Evolutionary conservation across 139 green algal species (phyloP).

Genomic region (Gonium pectorale): DNA sequence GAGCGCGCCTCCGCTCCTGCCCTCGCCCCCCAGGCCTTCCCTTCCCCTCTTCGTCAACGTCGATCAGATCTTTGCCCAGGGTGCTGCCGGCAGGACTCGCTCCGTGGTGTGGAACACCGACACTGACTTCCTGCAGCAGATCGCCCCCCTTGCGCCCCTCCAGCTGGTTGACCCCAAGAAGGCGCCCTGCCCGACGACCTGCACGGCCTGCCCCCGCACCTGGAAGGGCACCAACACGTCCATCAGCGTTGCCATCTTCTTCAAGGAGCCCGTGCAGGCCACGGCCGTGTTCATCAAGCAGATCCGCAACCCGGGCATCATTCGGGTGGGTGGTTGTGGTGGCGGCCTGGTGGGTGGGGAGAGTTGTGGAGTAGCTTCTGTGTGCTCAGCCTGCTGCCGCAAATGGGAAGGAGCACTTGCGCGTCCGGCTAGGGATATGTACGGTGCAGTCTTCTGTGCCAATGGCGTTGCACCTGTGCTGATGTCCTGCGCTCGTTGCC

Average conservation of each 20-base stretch:
- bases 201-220: background rate
- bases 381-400: background rate
- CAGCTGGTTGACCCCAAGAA: slow-evolving; percentile 16
- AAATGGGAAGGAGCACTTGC: background rate
- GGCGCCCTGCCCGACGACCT: background rate
- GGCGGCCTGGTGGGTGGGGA: too few species aligned
- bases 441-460: background rate
- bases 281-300: background rate
- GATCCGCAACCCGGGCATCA: background rate
- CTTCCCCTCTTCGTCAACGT: background rate
- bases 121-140: background rate
- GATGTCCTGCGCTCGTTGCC: background rate
- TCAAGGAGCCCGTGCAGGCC: slow-evolving; percentile 21
- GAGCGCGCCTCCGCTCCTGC: background rate
- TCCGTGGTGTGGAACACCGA: background rate
- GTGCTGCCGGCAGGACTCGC: background rate
- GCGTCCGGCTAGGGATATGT: background rate
- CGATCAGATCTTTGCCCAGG: background rate
- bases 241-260: slow-evolving; percentile 5
- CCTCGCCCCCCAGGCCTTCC: background rate
- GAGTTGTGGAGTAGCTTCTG: background rate
- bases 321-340: background rate
- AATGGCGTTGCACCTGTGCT: background rate
- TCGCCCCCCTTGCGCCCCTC: background rate
- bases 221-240: background rate